These are phyloP conservation scores for Pichia sp. DNA, from an alignment of 1,139 yeast species.

Conservation along the genomic window DNA sequence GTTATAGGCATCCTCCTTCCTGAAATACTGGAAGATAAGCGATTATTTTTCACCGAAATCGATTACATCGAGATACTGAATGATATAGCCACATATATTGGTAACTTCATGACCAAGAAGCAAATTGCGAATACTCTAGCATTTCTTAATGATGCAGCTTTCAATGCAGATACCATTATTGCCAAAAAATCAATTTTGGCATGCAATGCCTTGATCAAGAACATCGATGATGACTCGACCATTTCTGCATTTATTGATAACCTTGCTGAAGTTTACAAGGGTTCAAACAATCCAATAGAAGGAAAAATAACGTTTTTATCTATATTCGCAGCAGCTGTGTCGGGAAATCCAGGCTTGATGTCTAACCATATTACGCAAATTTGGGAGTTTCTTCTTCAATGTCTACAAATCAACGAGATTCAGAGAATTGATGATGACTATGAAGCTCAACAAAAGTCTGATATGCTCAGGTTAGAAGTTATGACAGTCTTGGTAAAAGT, in stretches of 20 bases:
- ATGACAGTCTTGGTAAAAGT: slow-evolving; percentile 39
- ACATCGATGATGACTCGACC: slow-evolving; percentile 31
- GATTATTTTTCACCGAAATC: slow-evolving; percentile 36
- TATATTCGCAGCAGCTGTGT: slow-evolving; percentile 29
- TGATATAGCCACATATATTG: slow-evolving; percentile 55
- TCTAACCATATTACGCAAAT: slow-evolving; percentile 20
- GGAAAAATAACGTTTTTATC: slow-evolving; percentile 22
- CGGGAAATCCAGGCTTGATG: slow-evolving; percentile 29
- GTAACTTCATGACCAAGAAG: slow-evolving; percentile 41
- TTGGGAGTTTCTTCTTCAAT: slow-evolving; percentile 27
- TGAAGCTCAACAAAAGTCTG: slow-evolving; percentile 38
- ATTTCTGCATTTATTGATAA: slow-evolving; percentile 2
- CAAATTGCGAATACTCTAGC: slow-evolving; percentile 40
- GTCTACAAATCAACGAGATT: slow-evolving; percentile 33
- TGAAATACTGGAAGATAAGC: slow-evolving; percentile 26
- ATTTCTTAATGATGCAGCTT: slow-evolving; percentile 40
- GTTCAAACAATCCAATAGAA: slow-evolving; percentile 8
- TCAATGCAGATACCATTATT: slow-evolving; percentile 44
- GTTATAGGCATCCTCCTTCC: slow-evolving; percentile 20
- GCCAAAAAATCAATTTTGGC: slow-evolving; percentile 55
- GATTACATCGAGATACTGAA: slow-evolving; percentile 63
- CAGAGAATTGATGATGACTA: slow-evolving; percentile 29
- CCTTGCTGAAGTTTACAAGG: not conserved
- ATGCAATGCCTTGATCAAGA: slow-evolving; percentile 44
- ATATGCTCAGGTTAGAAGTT: slow-evolving; percentile 49